Evolutionary conservation across 176 grass and related monocot genomes (phyloP).

Genomic region (Triticum aestivum): DNA sequence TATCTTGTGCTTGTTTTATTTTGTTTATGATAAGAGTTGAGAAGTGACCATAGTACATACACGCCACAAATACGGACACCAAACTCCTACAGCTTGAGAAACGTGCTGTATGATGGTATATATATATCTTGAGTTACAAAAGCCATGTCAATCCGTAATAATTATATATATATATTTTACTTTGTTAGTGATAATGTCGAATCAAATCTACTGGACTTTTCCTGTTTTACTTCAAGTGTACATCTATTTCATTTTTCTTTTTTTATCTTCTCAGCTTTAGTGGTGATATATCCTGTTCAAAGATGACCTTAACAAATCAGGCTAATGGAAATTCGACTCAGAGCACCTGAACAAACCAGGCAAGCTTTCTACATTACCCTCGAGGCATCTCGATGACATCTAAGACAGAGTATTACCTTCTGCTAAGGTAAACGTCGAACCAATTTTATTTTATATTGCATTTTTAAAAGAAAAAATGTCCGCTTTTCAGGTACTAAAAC

Average conservation of each 20-base stretch:
- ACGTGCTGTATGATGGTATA: not conserved
- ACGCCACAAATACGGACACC: not conserved
- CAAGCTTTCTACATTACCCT: not conserved
- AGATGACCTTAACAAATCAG: not conserved
- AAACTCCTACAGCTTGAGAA: constrained; percentile 45
- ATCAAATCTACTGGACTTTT: constrained; percentile 18
- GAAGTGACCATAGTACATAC: constrained; percentile 4
- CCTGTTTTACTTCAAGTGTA: constrained; percentile 15
- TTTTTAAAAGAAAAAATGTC: not conserved
- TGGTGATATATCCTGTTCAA: not conserved
- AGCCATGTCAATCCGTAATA: constrained; percentile 29
- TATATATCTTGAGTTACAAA: not conserved
- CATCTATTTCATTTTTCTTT: constrained; percentile 16
- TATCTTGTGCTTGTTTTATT: not conserved
- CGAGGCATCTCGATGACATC: not conserved
- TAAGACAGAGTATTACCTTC: not conserved
- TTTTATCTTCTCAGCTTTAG: not conserved
- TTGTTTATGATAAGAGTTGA: not conserved
- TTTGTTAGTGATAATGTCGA: not conserved
- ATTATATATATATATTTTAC: constrained; percentile 26
- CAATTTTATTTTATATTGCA: constrained; percentile 10
- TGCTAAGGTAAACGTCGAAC: not conserved
- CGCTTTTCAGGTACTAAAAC: constrained; percentile 5
- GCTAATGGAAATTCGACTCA: not conserved
- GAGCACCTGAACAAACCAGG: not conserved